Conservation (phyloP, 2,329 filamentous ascomycete genomes). For the Paradendryphiella salina region DNA sequence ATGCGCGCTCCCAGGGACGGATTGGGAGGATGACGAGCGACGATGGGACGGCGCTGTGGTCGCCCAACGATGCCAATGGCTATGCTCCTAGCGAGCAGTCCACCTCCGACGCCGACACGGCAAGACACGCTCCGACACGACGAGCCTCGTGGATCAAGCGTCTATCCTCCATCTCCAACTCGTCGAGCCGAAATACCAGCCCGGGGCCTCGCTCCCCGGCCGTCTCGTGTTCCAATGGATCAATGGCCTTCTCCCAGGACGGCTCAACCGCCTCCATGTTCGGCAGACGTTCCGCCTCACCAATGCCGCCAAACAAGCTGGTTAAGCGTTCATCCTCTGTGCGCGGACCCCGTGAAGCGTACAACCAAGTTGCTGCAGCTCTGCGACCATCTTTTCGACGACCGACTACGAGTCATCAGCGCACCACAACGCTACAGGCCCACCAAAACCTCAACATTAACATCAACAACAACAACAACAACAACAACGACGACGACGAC, state of each 20-base stretch:
- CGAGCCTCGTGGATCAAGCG: constrained; percentile 71
- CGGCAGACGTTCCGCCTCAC: constrained; percentile 44
- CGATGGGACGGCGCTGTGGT: constrained; percentile 25
- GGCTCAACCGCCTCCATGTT: constrained; percentile 67
- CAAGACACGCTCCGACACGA: constrained; percentile 35
- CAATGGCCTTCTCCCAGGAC: constrained; percentile 51
- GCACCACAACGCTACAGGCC: constrained; percentile 70
- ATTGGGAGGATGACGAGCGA: constrained; percentile 42
- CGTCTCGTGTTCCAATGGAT: constrained; percentile 65
- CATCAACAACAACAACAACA: constrained; percentile 19
- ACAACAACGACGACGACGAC: too few species aligned
- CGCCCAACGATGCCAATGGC: constrained; percentile 25
- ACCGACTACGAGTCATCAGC: constrained; percentile 78
- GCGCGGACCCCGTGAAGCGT: constrained; percentile 52
- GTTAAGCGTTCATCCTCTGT: constrained; percentile 71
- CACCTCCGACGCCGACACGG: constrained; percentile 32
- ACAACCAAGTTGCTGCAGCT: constrained; percentile 58
- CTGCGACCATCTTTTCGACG: constrained; percentile 69
- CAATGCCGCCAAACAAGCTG: constrained; percentile 70
- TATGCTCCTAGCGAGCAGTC: constrained; percentile 29
- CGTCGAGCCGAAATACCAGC: constrained; percentile 66
- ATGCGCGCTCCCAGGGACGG: constrained; percentile 37
- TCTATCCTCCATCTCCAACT: constrained; percentile 68
- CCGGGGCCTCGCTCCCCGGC: constrained; percentile 68
- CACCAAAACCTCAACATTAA: constrained; percentile 21